These are phyloP conservation scores for Xylaria sp. DNA, from an alignment of 2,329 filamentous ascomycete species.

Conservation along the genomic window DNA sequence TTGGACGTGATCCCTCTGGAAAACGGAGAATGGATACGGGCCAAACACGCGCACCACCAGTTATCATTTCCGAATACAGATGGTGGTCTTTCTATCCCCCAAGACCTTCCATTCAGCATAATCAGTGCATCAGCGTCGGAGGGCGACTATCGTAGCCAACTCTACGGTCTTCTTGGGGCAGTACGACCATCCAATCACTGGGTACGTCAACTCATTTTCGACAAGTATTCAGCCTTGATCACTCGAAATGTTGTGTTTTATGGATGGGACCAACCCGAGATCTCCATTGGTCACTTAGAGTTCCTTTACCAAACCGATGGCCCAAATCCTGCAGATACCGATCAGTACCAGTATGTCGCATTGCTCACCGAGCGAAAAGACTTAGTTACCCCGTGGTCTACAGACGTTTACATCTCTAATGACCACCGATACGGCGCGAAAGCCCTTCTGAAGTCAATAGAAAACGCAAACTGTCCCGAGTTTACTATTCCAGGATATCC, in stretches of 20 bases:
- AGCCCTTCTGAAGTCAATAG: constrained; percentile 22
- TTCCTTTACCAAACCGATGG: constrained; percentile 1
- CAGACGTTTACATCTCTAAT: constrained; percentile 18
- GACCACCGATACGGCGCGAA: constrained; percentile 27
- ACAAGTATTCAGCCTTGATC: neutral
- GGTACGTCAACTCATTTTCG: constrained; percentile 5
- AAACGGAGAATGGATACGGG: constrained; percentile 29
- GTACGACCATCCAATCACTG: neutral
- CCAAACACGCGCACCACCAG: neutral
- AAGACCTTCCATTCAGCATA: neutral
- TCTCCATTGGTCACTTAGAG: neutral
- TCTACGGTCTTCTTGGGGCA: constrained; percentile 5
- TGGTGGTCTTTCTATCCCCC: constrained; percentile 14
- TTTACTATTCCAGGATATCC: constrained; percentile 16
- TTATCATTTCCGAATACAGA: constrained; percentile 22
- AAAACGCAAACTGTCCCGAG: neutral
- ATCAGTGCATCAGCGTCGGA: neutral
- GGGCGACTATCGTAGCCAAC: neutral
- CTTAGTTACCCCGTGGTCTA: neutral
- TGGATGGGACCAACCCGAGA: neutral
- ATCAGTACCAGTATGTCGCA: neutral
- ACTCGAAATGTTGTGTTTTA: neutral
- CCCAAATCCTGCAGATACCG: constrained; percentile 13
- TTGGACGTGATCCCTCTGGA: constrained; percentile 31
- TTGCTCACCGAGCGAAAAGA: neutral